A percentile compares a stretch with the other conserved stretches of the same genome.
phyloP scores from a whole-genome alignment of 768 basidiomycete species.

The Cubamyces lactineus region DNA sequence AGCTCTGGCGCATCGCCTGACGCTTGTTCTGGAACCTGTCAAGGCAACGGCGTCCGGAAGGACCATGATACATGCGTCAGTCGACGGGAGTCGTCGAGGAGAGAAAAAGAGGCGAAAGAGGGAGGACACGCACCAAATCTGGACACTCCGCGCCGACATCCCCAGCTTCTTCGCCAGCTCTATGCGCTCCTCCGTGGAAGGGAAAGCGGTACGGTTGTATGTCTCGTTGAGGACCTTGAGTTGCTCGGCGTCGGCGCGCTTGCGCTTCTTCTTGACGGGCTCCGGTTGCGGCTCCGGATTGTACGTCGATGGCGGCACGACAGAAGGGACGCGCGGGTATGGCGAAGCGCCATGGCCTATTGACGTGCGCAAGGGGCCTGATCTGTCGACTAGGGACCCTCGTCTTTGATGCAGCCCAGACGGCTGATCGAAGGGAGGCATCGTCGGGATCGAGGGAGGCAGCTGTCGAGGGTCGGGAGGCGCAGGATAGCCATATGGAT shows the following conservation, averaged over 20 bases:
- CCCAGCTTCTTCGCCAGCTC: slow-evolving; percentile 75
- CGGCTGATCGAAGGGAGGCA: slow-evolving; percentile 19
- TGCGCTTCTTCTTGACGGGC: slow-evolving; percentile 84
- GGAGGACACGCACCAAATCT: slow-evolving; percentile 68
- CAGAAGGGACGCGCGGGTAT: slow-evolving; percentile 49
- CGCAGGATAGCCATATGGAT: slow-evolving; percentile 37
- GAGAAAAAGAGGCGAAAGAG: neutral
- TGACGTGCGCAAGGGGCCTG: slow-evolving; percentile 24
- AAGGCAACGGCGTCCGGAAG: slow-evolving; percentile 28
- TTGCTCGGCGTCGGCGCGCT: slow-evolving; percentile 80
- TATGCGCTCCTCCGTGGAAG: slow-evolving; percentile 84
- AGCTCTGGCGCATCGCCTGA: slow-evolving; percentile 80
- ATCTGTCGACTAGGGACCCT: slow-evolving; percentile 38
- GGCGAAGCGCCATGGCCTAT: slow-evolving; percentile 49
- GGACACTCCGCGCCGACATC: slow-evolving; percentile 84
- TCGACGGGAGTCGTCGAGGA: neutral
- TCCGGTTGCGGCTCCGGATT: slow-evolving; percentile 35
- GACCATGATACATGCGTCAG: slow-evolving; percentile 24
- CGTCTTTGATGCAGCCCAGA: slow-evolving; percentile 36
- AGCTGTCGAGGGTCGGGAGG: slow-evolving; percentile 42
- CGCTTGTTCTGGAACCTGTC: slow-evolving; percentile 87
- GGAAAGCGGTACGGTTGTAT: slow-evolving; percentile 81
- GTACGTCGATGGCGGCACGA: slow-evolving; percentile 24
- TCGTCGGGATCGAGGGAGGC: slow-evolving; percentile 28
- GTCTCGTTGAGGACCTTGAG: slow-evolving; percentile 81